Evolutionary conservation across 345 rosid species (phyloP), one percentile per base, ranked within the genome.

Genomic region (Boechera divaricarpa): DNA sequence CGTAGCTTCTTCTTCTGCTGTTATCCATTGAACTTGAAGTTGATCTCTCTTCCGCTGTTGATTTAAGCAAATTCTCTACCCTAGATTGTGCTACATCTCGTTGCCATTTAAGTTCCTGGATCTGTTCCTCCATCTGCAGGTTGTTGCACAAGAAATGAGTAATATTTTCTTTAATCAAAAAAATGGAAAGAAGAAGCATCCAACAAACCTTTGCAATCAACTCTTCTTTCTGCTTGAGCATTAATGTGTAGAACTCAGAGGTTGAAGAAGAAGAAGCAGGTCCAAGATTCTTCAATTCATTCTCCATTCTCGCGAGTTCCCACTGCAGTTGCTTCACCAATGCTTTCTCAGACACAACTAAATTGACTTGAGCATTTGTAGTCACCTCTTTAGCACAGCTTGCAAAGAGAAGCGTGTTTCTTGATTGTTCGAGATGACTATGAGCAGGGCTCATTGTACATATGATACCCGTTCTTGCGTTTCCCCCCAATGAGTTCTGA

Each of bases 371-470:
- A 44, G 98, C 96, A 80, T 85, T 90, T 55, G 91, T 94, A n/a
- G 86, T 38, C 35, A 94, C 98, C 75, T 94, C 88, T 79, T 89
- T 94, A 53, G 98, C 98, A 81, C 97, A 91, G 51, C 83, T 86
- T 36, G 98, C 98, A 75, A 94, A 94, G 77, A 86, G 80, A 67
- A 94, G 89, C 13, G 98, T 87, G 83, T 94, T 94, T 82, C 91
- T 90, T 7, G 97, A 91, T 69, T 91, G 98, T 76, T 94, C 98
- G 5, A 86, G 85, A 67, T 94, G 93, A 74, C 82, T 80, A 53
- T 74, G 87, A 15, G 94, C 90, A 7, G 98, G 97, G 82, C 91
- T 90, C 86, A 94, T 84, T 1, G 98, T 94, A 80, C 98, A 94
- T 35, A 94, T 86, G 67, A 94, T 90, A 60, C 93, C 96, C 6